Evolutionary conservation across 768 basidiomycete genomes (phyloP).

Genomic region (Mycena galericulata): DNA sequence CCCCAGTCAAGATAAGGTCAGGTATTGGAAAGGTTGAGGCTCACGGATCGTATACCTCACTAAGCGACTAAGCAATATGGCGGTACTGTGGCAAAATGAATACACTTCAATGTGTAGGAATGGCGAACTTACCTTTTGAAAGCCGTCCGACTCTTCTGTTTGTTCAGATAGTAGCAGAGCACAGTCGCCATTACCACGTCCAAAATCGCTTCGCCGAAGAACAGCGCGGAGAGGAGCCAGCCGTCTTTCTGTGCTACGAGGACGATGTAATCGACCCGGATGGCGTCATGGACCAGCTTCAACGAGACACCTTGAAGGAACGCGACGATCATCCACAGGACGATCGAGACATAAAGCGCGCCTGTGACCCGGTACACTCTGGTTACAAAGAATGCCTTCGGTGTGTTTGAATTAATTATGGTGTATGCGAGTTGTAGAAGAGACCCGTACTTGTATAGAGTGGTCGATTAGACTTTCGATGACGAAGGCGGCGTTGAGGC

Average conservation of each 20-base stretch:
- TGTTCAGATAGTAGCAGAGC: too few relatives aligned
- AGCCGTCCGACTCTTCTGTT: too few relatives aligned
- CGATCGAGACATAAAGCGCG: constrained; percentile 10
- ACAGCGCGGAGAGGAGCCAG: constrained; percentile 6
- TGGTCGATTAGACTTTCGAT: constrained; percentile 15
- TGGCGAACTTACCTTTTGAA: too few relatives aligned
- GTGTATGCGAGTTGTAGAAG: neutral
- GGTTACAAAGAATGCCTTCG: constrained; percentile 16
- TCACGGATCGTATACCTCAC: too few relatives aligned
- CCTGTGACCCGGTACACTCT: constrained; percentile 13
- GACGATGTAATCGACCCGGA: constrained; percentile 8
- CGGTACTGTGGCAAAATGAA: too few relatives aligned
- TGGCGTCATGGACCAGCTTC: neutral
- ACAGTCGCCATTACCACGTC: too few relatives aligned
- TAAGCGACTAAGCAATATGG: too few relatives aligned
- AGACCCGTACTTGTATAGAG: neutral
- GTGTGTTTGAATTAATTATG: neutral
- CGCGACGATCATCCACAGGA: constrained; percentile 7
- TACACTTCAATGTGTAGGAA: too few relatives aligned
- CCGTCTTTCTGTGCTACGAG: neutral
- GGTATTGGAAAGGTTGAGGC: too few relatives aligned
- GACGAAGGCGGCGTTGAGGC: neutral
- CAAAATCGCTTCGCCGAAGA: too few relatives aligned
- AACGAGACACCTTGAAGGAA: constrained; percentile 13
- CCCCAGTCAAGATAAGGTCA: too few relatives aligned